Conservation (phyloP, 2,329 filamentous ascomycete species). For the Lasiodiplodia citricola region DNA sequence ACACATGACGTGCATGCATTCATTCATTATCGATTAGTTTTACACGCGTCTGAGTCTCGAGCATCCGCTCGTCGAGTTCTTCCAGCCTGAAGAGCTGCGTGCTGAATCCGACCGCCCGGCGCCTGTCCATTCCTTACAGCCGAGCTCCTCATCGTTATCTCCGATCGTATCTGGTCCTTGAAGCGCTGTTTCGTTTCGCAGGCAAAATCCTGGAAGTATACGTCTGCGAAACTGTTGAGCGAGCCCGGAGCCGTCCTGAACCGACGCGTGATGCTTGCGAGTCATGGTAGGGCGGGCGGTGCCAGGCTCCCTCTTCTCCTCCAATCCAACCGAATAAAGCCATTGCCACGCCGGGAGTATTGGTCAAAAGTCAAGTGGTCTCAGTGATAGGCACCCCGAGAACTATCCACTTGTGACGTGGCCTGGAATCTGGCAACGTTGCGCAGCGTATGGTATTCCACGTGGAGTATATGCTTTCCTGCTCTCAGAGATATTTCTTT, state of each 20-base stretch:
- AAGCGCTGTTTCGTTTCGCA: not conserved
- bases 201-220: not conserved
- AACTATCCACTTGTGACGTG: not conserved
- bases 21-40: not conserved
- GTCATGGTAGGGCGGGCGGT: not conserved
- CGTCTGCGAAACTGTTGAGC: not conserved
- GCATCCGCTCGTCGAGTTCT: not conserved
- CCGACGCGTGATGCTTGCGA: not conserved
- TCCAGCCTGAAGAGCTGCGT: not conserved
- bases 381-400: not conserved
- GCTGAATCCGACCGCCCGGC: not conserved
- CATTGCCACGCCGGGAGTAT: not conserved
- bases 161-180: not conserved
- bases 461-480: not conserved
- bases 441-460: not conserved
- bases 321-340: not conserved
- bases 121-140: not conserved
- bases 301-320: not conserved
- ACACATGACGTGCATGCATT: not conserved
- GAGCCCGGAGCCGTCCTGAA: not conserved
- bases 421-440: not conserved
- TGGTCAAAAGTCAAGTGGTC: not conserved
- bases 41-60: not conserved
- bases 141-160: not conserved
- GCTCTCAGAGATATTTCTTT: conserved; percentile 80